Evolutionary conservation across 768 basidiomycete species (phyloP).

Genomic region (Amanita rimosa): DNA sequence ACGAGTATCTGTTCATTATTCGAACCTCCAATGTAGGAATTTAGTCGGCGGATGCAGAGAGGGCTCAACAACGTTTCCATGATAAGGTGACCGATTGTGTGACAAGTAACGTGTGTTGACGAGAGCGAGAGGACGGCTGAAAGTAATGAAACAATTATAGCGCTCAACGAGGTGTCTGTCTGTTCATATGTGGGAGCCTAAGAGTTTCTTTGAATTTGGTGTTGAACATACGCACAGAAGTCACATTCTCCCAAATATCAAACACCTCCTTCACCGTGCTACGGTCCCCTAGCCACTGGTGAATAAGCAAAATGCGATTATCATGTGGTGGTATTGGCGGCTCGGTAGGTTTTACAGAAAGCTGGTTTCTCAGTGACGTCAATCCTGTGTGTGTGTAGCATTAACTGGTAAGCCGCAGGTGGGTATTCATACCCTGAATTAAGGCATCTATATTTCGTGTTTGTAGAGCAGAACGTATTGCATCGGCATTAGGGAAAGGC

Average conservation of each 20-base stretch:
- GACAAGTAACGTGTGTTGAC: conserved; percentile 59
- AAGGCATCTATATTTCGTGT: conserved; percentile 21
- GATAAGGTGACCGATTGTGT: conserved; percentile 49
- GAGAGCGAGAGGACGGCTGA: conserved; percentile 51
- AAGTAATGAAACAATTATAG: conserved; percentile 39
- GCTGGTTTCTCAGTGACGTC: conserved; percentile 41
- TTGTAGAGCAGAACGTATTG: conserved; percentile 22
- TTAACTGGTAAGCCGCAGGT: not conserved
- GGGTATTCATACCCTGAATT: conserved; percentile 16
- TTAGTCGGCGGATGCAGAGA: conserved; percentile 43
- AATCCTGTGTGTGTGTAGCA: not conserved
- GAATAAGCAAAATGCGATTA: conserved; percentile 44
- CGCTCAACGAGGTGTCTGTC: conserved; percentile 30
- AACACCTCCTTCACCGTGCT: conserved; percentile 55
- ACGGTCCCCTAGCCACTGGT: conserved; percentile 48
- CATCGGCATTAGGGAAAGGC: too few relatives aligned
- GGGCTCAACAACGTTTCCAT: conserved; percentile 48
- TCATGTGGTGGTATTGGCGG: conserved; percentile 39
- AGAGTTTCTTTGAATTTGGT: not conserved
- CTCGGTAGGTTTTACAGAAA: conserved; percentile 43
- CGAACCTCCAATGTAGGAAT: conserved; percentile 47
- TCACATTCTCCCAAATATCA: conserved; percentile 43
- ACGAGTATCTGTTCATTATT: conserved; percentile 59
- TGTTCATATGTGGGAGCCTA: not conserved
- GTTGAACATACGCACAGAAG: conserved; percentile 28